Base-by-base conservation (phyloP, 2,329 filamentous ascomycete genomes). In the Penicillium sp. region DNA sequence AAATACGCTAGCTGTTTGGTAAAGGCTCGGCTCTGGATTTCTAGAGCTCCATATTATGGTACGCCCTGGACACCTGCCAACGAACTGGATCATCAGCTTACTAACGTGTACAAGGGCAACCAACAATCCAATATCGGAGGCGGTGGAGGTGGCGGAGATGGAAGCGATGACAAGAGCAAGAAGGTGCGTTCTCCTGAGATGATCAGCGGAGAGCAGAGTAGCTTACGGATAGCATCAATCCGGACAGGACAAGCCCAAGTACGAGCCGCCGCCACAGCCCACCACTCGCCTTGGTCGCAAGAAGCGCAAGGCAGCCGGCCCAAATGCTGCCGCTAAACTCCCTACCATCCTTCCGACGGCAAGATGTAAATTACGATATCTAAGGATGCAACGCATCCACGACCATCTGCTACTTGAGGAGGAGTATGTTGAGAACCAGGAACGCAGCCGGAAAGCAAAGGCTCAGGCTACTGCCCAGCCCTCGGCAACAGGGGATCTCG, bases 341-440 rank as follows among this genome's bases (percentile, higher is more conserved):
- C 94, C 94, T 28, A 86, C 90, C 65, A 87, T 99, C 72, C 97
- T 90, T 73, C 94, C 94, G 56, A 97, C 92, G 51, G 94, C 93
- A 66, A 87, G 94, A 81, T 99, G 94, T 84, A 99, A 99, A 81
- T 84, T 99, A 65, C 87, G 93, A 66, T 91, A 97, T 62, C 84
- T 99, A 59, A 90, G 94, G 67, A 97, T 99, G 94, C 94, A 99
- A 79, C 88, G 94, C 69, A 91, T 97, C 67, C 95, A 99, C 80
- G 94, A 99, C 72, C 94, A 99, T 71, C 82, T 99, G 60, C 81
- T 99, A 61, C 85, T 99, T 28, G 94, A 99, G 74, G 94, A 99
- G 73, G 94, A 99, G 77, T 99, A 96, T 64, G 94, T 99, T 61
- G 93, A 97, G 81, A 99, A 99, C 74, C 94, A 99, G 77, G 94